These are phyloP conservation scores for Alternaria longipes DNA, from an alignment of 2,329 filamentous ascomycete species.

Conservation along the genomic window DNA sequence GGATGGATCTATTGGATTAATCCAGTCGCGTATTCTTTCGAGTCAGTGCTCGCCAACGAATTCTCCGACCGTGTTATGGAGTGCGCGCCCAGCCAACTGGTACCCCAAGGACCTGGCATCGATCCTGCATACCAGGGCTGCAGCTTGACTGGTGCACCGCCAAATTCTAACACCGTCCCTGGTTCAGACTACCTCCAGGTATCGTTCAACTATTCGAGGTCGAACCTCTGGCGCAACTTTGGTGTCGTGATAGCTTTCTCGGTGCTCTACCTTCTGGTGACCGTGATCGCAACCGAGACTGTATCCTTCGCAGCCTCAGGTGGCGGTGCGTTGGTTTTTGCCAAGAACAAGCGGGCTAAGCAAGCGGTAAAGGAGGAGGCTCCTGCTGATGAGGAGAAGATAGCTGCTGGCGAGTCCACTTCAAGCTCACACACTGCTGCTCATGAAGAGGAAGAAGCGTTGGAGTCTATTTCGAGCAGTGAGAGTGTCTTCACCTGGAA, in stretches of 20 bases:
- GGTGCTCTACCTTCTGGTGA: conserved; percentile 76
- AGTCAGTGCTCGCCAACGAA: conserved; percentile 73
- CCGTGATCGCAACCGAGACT: conserved; percentile 73
- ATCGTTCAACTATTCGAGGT: conserved; percentile 65
- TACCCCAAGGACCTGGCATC: conserved; percentile 66
- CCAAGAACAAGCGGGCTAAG: conserved; percentile 70
- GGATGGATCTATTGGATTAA: conserved; percentile 60
- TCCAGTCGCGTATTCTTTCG: conserved; percentile 68
- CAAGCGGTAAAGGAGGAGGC: conserved; percentile 59
- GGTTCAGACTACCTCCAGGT: conserved; percentile 65
- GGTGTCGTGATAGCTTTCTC: conserved; percentile 80
- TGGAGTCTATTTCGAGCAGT: conserved; percentile 50
- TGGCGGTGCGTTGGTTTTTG: conserved; percentile 76
- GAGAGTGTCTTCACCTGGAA: conserved; percentile 52
- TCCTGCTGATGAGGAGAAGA: conserved; percentile 67
- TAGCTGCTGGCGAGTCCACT: conserved; percentile 37
- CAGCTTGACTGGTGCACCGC: conserved; percentile 65
- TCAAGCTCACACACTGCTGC: conserved; percentile 29
- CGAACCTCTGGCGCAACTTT: conserved; percentile 76
- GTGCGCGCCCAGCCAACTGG: conserved; percentile 67
- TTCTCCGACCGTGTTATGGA: conserved; percentile 66
- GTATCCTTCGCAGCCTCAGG: conserved; percentile 70
- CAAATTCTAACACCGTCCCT: conserved; percentile 61
- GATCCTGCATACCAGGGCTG: conserved; percentile 70
- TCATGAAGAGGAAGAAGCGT: conserved; percentile 40